A percentile compares a stretch with the other conserved stretches of the same genome.
Conservation (phyloP, 306 rosid genomes). For the Vigna unguiculata region DNA sequence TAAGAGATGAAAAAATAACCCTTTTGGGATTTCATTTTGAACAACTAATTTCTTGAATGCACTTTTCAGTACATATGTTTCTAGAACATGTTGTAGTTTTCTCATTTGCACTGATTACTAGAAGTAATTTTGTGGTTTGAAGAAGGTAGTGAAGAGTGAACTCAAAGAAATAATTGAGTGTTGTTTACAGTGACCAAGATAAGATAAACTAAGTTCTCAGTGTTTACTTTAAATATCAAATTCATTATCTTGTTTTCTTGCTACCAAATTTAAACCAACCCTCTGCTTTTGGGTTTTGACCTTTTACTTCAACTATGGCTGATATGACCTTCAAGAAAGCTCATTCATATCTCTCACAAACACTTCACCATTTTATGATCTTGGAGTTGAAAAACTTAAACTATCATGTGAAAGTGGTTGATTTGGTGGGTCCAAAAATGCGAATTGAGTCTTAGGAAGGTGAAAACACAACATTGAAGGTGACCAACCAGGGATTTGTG, state of each 20-base stretch:
- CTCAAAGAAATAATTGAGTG: constrained; percentile 16
- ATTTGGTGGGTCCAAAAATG: constrained; percentile 38
- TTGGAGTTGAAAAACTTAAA: neutral
- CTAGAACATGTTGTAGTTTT: neutral
- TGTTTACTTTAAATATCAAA: constrained; percentile 22
- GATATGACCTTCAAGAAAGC: neutral
- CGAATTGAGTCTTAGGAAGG: constrained; percentile 27
- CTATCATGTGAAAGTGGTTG: constrained; percentile 1
- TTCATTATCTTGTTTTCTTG: constrained; percentile 11
- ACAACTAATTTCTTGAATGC: neutral
- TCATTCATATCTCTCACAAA: neutral
- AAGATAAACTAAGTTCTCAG: neutral
- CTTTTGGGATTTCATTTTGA: neutral
- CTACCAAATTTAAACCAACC: constrained; percentile 24
- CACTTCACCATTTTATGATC: neutral
- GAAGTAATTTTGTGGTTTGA: neutral
- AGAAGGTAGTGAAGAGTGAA: constrained; percentile 8
- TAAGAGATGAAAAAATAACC: neutral
- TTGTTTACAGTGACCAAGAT: neutral
- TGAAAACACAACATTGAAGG: constrained; percentile 35
- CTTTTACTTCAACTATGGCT: neutral
- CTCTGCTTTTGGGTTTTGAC: neutral
- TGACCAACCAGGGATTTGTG: constrained; percentile 42
- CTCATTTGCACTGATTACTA: neutral
- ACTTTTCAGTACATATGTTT: constrained; percentile 2